Evolutionary conservation across 2,329 filamentous ascomycete species (phyloP), one percentile per base, ranked within the genome.

Genomic region (Calonectria hawksworthii): DNA sequence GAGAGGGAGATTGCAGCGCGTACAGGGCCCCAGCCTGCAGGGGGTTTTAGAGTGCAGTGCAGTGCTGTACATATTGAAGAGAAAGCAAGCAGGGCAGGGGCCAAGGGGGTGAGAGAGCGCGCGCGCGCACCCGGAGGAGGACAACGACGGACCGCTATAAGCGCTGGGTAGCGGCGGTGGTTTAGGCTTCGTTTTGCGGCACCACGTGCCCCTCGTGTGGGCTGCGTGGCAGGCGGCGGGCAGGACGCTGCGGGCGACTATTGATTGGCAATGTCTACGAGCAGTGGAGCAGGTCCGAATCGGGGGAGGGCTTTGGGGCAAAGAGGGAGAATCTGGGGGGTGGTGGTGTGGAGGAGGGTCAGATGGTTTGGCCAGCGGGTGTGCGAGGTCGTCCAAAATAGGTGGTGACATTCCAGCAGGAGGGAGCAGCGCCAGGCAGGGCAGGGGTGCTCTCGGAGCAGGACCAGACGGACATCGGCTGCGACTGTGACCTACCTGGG

Each of bases 141-240:
- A n/a, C n/a, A n/a, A 23, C 23, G 56, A 30, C 56, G 56, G 34
- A 63, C 56, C 56, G 56, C 56, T 63, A 63, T 63, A 63, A 63
- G 56, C 56, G 56, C 56, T 28, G 56, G 14, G 32, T 41, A 63
- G 56, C 38, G 44, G n/a, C 44, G 44, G 56, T 10, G 34, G 44
- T 36, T 36, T 41, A 63, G 34, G 34, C 56, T 63, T 41, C 56
- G 34, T 28, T 38, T 38, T 63, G 56, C 23, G 56, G 36, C 23
- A 63, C 56, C 56, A 63, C 56, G 56, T 63, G 56, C 56, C 23
- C 56, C 56, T 18, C n/a, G 56, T 34, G n/a, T 36, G 56, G 34
- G 56, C 56, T 61, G 34, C 34, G 54, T 38, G 7, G 7, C n/a
- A 41, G 0, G 38, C 56, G 36, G 56, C 36, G 21, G 44, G n/a